Evolutionary conservation across 805 yeast genomes (phyloP), one percentile per base, ranked within the genome.

Genomic region (Candida lessepsii): DNA sequence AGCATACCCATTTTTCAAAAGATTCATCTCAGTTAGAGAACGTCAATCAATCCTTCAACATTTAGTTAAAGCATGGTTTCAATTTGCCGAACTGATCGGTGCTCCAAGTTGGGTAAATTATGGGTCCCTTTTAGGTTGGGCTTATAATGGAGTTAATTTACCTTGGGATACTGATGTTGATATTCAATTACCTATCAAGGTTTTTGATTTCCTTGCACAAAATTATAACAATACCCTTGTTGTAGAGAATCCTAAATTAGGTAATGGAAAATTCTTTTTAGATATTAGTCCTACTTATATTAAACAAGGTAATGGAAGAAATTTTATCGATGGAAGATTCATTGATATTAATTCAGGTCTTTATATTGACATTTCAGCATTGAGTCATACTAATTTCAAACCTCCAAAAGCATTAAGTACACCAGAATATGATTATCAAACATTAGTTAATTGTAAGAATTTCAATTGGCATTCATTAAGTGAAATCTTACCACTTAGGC

Each of bases 301-400:
- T 9, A 46, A 54, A 32, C 71, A 70, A 44, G 63, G 74, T 13
- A 69, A 71, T 45, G 80, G 80, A 4, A 53, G 54, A 20, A 63
- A 63, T 39, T 57, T 56, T 41, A 63, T 64, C 18, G 69, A 64
- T 40, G 70, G 67, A 8, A 47, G 70, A 32, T 64, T 63, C 49
- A 63, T 64, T 33, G 70, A 64, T 35, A 52, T 60, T 3, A 56
- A 58, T 37, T 50, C 65, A 9, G 77, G 76, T 9, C 53, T 70
- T 40, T 70, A 67, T 47, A 62, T 71, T 40, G 78, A 73, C 50
- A 65, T 73, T 4, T 60, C 72, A 13, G 71, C 73, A 1, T 48
- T 73, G 26, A 57, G 49, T 16, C 56, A 55, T 39, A 47, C 63
- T 32, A 48, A 57, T 51, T 47, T 39, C 33, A 38, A 48, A 21